Base-by-base conservation (phyloP, 2,329 filamentous ascomycete genomes). In the Fusarium illudens region DNA sequence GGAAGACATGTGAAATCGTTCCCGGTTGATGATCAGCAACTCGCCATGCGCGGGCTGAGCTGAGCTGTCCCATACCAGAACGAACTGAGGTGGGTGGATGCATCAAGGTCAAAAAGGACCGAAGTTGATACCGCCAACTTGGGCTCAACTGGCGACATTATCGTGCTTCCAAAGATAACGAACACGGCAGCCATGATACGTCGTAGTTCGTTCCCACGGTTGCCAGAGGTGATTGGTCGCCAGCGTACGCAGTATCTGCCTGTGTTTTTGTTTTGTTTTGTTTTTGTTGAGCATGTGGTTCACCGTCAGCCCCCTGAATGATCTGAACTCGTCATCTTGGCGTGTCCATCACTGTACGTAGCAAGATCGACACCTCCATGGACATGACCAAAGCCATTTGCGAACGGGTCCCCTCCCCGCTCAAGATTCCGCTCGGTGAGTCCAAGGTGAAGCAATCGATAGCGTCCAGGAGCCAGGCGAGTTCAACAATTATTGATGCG, bases 401-500 rank as follows among this genome's bases (percentile, higher is more conserved):
- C 30, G 39, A 54, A 34, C 37, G 29, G 30, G 48, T n/a, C 30
- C n/a, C 30, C 49, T 30, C 48, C 33, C 50, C 65, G 54, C 20
- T 64, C 66, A 63, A 30, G 37, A 29, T 25, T 44, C 37, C 29
- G 42, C 56, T 58, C 66, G 66, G 66, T 70, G 66, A 69, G 62
- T 30, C 49, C 62, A 64, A 69, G 66, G 66, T 69, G 66, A 69
- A 67, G 63, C 36, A n/a, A 30, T 25, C 27, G 13, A 49, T 25
- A 22, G 39, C 44, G 48, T 53, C 50, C 52, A 53, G 46, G 62
- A 42, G 29, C 22, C 52, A 44, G 39, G 49, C 57, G 49, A 50
- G 65, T 71, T 72, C 70, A 72, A 72, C 70, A 70, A 34, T 60
- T 68, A 34, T 67, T 55, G 49, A 56, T 52, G 54, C 44, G 42